Conservation (phyloP, 169 alveolate genomes). For the Eimeria sp. region DNA sequence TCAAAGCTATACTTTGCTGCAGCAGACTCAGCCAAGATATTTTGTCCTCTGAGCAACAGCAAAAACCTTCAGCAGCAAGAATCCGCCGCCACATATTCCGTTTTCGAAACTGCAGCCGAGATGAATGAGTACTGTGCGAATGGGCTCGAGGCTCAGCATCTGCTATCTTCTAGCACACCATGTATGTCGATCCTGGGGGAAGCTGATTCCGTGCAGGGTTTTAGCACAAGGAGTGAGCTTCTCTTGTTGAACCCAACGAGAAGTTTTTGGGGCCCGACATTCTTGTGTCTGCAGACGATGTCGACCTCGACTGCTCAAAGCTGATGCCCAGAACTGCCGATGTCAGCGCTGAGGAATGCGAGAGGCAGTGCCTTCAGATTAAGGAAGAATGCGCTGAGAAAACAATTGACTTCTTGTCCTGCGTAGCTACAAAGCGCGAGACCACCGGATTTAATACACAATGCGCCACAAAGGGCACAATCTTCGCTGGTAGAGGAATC, state of each 20-base stretch:
- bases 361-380: slow-evolving; percentile 19
- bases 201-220: background rate
- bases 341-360: slow-evolving; percentile 39
- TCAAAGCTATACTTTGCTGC: slow-evolving; percentile 67
- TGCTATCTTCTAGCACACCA: slow-evolving; percentile 46
- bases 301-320: background rate
- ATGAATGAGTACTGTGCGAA: slow-evolving; percentile 64
- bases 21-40: slow-evolving; percentile 56
- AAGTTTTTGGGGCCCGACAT: background rate
- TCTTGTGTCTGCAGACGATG: slow-evolving; percentile 63
- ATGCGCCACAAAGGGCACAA: slow-evolving; percentile 28
- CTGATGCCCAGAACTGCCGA: background rate
- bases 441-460: slow-evolving; percentile 17
- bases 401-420: slow-evolving; percentile 17
- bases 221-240: background rate
- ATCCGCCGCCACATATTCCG: slow-evolving; percentile 42
- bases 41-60: slow-evolving; percentile 67
- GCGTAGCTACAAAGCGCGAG: slow-evolving; percentile 40
- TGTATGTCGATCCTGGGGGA: background rate
- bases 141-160: slow-evolving; percentile 30
- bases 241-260: background rate
- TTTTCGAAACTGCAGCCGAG: slow-evolving; percentile 30
- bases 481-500: slow-evolving; percentile 42
- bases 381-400: background rate
- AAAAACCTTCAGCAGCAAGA: background rate